Evolutionary conservation across 306 rosid genomes (phyloP).

Genomic region (Sicyos baderoa): DNA sequence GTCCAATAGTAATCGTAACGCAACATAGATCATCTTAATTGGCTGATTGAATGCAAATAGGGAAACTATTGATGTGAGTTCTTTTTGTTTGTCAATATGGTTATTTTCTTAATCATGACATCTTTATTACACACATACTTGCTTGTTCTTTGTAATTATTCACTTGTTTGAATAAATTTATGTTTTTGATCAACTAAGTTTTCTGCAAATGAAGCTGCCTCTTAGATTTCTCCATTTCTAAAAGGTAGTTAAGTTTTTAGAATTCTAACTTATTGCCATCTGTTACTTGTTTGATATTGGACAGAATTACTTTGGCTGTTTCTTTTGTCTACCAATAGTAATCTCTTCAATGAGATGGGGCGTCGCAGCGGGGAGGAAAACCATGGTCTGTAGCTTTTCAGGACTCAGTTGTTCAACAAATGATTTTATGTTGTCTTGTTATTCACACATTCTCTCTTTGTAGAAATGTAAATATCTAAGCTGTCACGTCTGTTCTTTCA

Average conservation of each 20-base stretch:
- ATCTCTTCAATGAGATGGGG: slow-evolving; percentile 99
- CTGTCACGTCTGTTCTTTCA: slow-evolving; percentile 16
- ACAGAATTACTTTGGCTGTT: slow-evolving; percentile 91
- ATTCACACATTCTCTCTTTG: not conserved
- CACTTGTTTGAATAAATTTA: not conserved
- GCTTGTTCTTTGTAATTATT: not conserved
- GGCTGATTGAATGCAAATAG: too few species aligned
- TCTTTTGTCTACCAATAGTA: slow-evolving; percentile 86
- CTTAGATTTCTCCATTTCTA: not conserved
- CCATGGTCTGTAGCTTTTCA: slow-evolving; percentile 54
- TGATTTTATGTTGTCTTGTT: slow-evolving; percentile 7
- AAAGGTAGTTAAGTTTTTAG: not conserved
- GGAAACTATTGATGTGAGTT: too few species aligned
- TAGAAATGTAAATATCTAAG: not conserved
- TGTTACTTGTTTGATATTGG: slow-evolving; percentile 16
- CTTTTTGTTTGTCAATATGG: too few species aligned
- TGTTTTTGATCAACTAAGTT: not conserved
- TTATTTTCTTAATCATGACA: too few species aligned
- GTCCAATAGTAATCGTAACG: too few species aligned
- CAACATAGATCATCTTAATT: too few species aligned
- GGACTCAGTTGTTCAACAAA: slow-evolving; percentile 17
- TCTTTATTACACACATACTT: too few species aligned
- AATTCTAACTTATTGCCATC: not conserved
- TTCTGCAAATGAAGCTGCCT: not conserved
- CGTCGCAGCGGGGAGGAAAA: slow-evolving; percentile 77